Evolutionary conservation across 1,139 yeast genomes (phyloP), one percentile per base, ranked within the genome.

Genomic region (Magnusiomyces starmeri): DNA sequence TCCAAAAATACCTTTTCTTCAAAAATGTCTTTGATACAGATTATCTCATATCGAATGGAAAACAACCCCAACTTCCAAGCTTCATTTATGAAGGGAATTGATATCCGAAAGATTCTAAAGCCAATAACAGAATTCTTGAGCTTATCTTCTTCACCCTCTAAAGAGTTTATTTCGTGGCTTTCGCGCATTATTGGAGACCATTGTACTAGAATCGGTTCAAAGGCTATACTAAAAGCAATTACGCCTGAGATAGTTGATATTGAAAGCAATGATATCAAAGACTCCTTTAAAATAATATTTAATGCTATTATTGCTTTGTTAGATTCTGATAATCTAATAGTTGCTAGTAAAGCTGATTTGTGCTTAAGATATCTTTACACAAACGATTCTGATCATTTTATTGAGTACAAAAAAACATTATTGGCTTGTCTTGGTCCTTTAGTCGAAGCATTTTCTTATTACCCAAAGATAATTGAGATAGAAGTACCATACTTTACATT

Each of bases 301-400:
- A 27, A 40, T 16, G 22, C 14, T 3, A 21, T 21, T 16, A 9
- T 16, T 9, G 43, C 20, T 40, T 8, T n/a, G 7, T 7, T 22
- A 25, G 27, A 40, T 40, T 40, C 22, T 22, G 43, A 40, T n/a
- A 40, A 40, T 16, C 25, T 16, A 9, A 9, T 16, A 2, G 12
- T 43, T n/a, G 20, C 9, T 9, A 43, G 46, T 26, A 43, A 43
- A 29, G 46, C 46, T 29, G 46, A 43, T 4, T n/a, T n/a, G 6
- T 43, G 46, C 18, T 29, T 29, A 18, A 12, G 46, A 4, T 4
- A 24, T 6, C 43, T 41, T 22, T 41, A n/a, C n/a, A n/a, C n/a
- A n/a, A n/a, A n/a, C n/a, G n/a, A n/a, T n/a, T n/a, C n/a, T n/a
- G n/a, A n/a, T 4, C 37, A 32, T 32, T 32, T 32, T n/a, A 32